Evolutionary conservation across 2,329 filamentous ascomycete species (phyloP), one percentile per base, ranked within the genome.

Genomic region (Trichophyton rubrum): DNA sequence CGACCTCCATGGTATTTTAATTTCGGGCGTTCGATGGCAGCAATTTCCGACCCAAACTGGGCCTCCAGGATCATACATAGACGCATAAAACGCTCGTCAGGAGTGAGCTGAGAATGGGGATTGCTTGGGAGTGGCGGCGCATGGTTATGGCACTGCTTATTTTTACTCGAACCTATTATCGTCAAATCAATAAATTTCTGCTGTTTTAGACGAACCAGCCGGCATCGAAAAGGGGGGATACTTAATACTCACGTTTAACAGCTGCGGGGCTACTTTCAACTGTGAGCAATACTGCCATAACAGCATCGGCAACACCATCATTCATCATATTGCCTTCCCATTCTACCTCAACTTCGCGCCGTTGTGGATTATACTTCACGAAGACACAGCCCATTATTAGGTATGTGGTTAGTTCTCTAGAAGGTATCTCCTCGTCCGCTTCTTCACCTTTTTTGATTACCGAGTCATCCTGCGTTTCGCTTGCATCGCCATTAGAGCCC

Each of bases 281-380:
- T 0, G 88, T 91, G 67, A 96, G 85, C 9, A 99, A 80, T 2
- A 96, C 90, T 0, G 90, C 90, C 80, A 97, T 89, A 60, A 97
- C 88, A 15, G 93, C 90, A 74, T 99, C 93, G n/a, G 93, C 93
- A 68, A 99, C 95, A 63, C 90, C 89, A 70, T 99, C 93, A 72
- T 97, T 99, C 69, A 96, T 86, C 77, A 96, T 88, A 71, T 97
- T 99, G 61, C 91, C 93, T 72, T 97, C 92, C 93, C 93, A 99
- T 74, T 96, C 90, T 2, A 97, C 79, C 71, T 95, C 90, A 4
- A 96, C 83, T 69, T 93, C 86, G 60, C 91, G 88, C 66, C 84
- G 86, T 11, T 74, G 72, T 63, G 79, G 82, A 64, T 82, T 82
- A 73, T 93, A 90, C 20, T 86, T 83, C n/a, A 97, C 85, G 6